Conservation (phyloP, 1,284 basidiomycete genomes). For the Apiotrichum montevideense region DNA sequence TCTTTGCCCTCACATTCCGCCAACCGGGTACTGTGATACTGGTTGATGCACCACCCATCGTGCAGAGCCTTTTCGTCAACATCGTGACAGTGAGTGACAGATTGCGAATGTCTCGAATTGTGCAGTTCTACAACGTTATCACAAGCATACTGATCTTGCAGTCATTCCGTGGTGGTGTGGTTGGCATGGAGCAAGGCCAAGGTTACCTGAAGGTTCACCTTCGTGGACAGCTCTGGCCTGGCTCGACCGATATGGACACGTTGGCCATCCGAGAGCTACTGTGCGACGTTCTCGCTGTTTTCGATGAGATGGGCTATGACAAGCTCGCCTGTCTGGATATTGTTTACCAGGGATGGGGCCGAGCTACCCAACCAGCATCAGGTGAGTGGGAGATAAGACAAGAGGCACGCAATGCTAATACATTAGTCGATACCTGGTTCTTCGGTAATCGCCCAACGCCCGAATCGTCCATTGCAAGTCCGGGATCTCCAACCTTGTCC, state of each 20-base stretch:
- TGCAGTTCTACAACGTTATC: background rate
- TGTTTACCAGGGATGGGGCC: background rate
- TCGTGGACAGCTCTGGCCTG: background rate
- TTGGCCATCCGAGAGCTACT: background rate
- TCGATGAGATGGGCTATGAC: conserved; percentile 35
- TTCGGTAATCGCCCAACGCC: background rate
- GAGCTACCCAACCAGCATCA: background rate
- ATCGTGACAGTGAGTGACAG: background rate
- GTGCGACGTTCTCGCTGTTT: conserved; percentile 20
- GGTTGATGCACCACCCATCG: conserved; percentile 31
- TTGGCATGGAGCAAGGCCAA: background rate
- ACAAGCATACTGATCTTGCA: background rate
- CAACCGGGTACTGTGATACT: conserved; percentile 27
- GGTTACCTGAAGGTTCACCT: background rate
- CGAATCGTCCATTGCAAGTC: background rate
- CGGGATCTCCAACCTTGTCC: background rate
- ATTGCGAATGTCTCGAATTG: too few relatives aligned
- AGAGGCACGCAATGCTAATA: too few relatives aligned
- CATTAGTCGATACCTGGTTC: background rate
- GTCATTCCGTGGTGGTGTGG: background rate
- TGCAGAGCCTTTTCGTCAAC: conserved; percentile 22
- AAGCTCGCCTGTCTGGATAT: conserved; percentile 31
- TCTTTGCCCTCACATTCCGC: conserved; percentile 31
- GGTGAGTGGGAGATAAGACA: background rate
- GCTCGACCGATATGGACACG: background rate